Conservation (phyloP, 352 stramenopile genomes). For the Stramenopiles sp. region DNA sequence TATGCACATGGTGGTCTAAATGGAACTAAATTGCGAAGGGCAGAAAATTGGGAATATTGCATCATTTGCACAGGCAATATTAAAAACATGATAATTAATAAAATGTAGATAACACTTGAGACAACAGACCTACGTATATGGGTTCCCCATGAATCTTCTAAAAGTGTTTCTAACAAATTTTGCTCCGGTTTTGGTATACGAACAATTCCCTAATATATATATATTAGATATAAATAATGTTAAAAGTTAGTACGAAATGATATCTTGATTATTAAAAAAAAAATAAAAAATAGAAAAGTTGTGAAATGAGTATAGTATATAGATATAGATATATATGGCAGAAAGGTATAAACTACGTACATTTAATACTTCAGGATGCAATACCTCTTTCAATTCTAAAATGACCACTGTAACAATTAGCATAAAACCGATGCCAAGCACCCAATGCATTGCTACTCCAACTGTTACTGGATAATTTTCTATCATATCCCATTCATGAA, state of each 20-base stretch:
- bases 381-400: constrained; percentile 62
- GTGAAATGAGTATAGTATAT: too few relatives aligned
- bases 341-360: not conserved
- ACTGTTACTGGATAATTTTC: not conserved
- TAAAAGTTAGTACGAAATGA: too few relatives aligned
- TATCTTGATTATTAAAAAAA: too few relatives aligned
- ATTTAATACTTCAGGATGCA: constrained; percentile 64
- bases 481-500: not conserved
- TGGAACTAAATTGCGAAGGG: not conserved
- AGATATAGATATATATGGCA: too few relatives aligned
- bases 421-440: constrained; percentile 91
- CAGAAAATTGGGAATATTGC: too few relatives aligned
- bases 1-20: not conserved
- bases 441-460: constrained; percentile 60
- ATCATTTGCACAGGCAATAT: not conserved
- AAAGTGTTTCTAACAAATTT: not conserved
- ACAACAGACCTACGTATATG: not conserved
- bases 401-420: constrained; percentile 78
- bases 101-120: not conserved
- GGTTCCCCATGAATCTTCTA: not conserved
- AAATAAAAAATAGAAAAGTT: too few relatives aligned
- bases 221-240: too few relatives aligned
- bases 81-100: not conserved
- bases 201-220: not conserved
- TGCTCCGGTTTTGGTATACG: not conserved